Conservation (phyloP, 495 filamentous ascomycete species). For the Margaritispora aquatica region DNA sequence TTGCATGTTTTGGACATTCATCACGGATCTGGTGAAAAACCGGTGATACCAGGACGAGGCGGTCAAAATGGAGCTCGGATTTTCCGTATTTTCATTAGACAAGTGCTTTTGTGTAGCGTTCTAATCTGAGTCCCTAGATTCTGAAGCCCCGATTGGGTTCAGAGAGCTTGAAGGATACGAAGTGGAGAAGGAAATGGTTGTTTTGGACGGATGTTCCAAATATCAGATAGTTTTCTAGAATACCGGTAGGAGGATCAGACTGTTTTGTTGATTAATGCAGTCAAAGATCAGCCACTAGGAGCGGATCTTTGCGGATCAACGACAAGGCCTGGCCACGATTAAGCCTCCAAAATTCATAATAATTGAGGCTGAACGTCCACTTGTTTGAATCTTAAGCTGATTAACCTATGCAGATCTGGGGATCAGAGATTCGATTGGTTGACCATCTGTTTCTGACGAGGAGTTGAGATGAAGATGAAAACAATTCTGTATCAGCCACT, state of each 20-base stretch:
- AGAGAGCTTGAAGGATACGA: not conserved
- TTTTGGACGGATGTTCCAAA: not conserved
- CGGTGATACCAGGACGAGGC: not conserved
- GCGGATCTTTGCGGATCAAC: slow-evolving; percentile 12
- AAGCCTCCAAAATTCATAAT: not conserved
- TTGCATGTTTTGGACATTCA: slow-evolving; percentile 6
- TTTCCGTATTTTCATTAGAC: no score
- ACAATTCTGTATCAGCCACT: not conserved
- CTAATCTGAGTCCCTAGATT: not conserved
- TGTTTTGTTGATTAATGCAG: not conserved
- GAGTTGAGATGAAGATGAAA: slow-evolving; percentile 1
- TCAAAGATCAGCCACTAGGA: not conserved
- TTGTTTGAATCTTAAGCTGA: slow-evolving; percentile 15
- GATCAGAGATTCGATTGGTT: slow-evolving; percentile 4
- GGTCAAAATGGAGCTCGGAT: not conserved
- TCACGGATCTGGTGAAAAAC: not conserved
- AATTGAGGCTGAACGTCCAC: slow-evolving; percentile 18
- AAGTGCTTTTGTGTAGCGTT: not conserved
- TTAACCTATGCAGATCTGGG: not conserved
- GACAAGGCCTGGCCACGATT: not conserved
- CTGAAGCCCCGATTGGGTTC: slow-evolving; percentile 11
- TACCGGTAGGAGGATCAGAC: not conserved
- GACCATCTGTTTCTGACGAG: not conserved
- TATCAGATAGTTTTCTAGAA: not conserved
- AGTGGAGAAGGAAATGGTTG: not conserved